phyloP scores from a whole-genome alignment of 495 filamentous ascomycete species.

The Elaphomyces granulatus region DNA sequence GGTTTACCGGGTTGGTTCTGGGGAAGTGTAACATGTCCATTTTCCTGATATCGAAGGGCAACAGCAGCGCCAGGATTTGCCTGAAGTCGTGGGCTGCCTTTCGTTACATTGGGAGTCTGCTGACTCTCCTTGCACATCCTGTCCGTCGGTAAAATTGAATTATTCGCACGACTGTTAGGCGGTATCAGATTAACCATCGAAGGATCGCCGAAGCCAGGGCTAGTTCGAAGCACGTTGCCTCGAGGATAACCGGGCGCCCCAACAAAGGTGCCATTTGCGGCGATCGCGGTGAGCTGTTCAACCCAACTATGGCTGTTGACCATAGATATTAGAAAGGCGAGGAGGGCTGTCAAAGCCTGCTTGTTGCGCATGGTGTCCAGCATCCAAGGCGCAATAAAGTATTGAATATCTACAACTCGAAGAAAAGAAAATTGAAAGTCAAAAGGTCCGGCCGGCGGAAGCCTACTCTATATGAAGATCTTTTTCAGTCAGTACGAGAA shows the following conservation, averaged over 20 bases:
- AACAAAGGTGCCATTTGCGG: slow-evolving; percentile 56
- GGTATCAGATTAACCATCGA: slow-evolving; percentile 41
- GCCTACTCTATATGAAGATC: too few species aligned
- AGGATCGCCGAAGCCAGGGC: slow-evolving; percentile 34
- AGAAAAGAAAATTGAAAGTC: too few species aligned
- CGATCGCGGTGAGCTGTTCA: slow-evolving; percentile 54
- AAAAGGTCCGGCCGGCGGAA: too few species aligned
- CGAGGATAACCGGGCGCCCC: slow-evolving; percentile 55
- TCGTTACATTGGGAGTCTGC: slow-evolving; percentile 36
- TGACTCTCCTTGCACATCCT: slow-evolving; percentile 43
- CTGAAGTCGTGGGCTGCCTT: slow-evolving; percentile 44
- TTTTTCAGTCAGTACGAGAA: too few species aligned
- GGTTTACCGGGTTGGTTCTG: slow-evolving; percentile 46
- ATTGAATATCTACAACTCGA: too few species aligned
- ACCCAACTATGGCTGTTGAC: slow-evolving; percentile 61
- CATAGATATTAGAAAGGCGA: slow-evolving; percentile 22
- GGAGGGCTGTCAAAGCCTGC: slow-evolving; percentile 1
- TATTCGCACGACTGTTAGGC: slow-evolving; percentile 23
- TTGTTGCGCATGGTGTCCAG: neutral
- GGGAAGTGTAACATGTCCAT: slow-evolving; percentile 70
- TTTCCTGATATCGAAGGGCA: slow-evolving; percentile 66
- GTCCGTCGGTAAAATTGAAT: slow-evolving; percentile 13
- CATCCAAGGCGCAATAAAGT: neutral
- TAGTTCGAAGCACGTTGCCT: slow-evolving; percentile 39
- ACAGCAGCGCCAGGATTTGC: slow-evolving; percentile 53